phyloP scores from a whole-genome alignment of 2,329 filamentous ascomycete genomes.

The Venturia pyrina region DNA sequence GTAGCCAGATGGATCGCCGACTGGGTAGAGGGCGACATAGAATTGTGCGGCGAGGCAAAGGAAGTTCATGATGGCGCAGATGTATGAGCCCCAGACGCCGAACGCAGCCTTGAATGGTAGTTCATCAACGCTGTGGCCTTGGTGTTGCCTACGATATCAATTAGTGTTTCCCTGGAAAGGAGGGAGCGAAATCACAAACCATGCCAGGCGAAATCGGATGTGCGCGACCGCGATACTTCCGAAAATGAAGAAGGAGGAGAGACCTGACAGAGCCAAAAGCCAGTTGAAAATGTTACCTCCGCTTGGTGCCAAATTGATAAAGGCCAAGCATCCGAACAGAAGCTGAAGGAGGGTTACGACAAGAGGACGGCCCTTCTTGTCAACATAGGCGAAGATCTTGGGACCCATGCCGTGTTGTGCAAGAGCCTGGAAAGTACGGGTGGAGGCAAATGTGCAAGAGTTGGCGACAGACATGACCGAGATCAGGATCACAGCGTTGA shows the following conservation, averaged over 20 bases:
- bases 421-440: constrained; percentile 47
- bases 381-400: constrained; percentile 66
- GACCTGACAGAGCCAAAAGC: constrained; percentile 65
- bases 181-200: constrained; percentile 14
- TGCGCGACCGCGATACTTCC: constrained; percentile 76
- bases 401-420: constrained; percentile 53
- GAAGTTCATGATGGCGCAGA: constrained; percentile 30
- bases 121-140: constrained; percentile 31
- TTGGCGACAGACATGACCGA: constrained; percentile 51
- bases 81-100: constrained; percentile 31
- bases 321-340: constrained; percentile 62
- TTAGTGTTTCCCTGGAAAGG: background rate
- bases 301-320: constrained; percentile 50
- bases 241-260: constrained; percentile 72
- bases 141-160: constrained; percentile 10
- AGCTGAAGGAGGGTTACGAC: constrained; percentile 61
- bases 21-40: constrained; percentile 22
- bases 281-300: constrained; percentile 62
- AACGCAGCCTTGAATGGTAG: constrained; percentile 33
- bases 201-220: constrained; percentile 68
- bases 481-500: constrained; percentile 57
- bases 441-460: constrained; percentile 47
- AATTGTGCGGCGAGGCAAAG: constrained; percentile 32
- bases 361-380: constrained; percentile 70
- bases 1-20: constrained; percentile 11